Base-by-base conservation (phyloP, 441 rosid genomes). In the Rhodomyrtus psidioides region DNA sequence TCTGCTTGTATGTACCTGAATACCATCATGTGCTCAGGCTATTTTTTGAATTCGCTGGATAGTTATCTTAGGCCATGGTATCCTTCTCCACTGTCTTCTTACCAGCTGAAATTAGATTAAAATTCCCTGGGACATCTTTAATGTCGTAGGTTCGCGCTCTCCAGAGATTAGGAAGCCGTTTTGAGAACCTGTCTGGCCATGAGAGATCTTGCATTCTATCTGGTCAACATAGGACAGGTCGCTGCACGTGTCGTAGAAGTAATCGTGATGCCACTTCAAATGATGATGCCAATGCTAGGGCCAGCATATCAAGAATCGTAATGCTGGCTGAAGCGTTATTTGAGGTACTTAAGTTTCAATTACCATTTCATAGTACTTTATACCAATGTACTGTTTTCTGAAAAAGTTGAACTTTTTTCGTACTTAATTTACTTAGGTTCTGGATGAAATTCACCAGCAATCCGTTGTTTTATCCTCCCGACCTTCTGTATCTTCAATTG, bases 381-480 rank as follows among this genome's bases (percentile, higher is more conserved):
- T 84, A 56, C n/a, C 14, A 85, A 55, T 60, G 39, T 83, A 44
- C 53, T 3, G 51, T 86, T 89, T 79, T 85, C 83, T 53, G 13
- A 58, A 16, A 84, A 87, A 79, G 90, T 90, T 92, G 84, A 91
- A 81, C 53, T 84, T 39, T 90, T 53, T 44, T 70, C 74, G 19
- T 62, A 53, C 57, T 51, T 89, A 85, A 39, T 83, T 89, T 90
- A 85, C 87, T 87, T 91, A 97, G 99, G 99, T 96, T 90, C 95
- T 97, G 94, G 99, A 97, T 94, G 99, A 97, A 91, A 95, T 97
- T 90, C 98, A 96, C 91, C 99, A 97, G 94, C 99, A 97, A 88
- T 97, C 99, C 75, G 95, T 92, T 85, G 99, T 94, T 83, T 93
- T 97, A 86, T 96, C 99, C 57, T 94, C 99, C 82, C 97, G 92